These are phyloP conservation scores for Yarrowia sp. DNA, from an alignment of 805 yeast species.

Conservation along the genomic window DNA sequence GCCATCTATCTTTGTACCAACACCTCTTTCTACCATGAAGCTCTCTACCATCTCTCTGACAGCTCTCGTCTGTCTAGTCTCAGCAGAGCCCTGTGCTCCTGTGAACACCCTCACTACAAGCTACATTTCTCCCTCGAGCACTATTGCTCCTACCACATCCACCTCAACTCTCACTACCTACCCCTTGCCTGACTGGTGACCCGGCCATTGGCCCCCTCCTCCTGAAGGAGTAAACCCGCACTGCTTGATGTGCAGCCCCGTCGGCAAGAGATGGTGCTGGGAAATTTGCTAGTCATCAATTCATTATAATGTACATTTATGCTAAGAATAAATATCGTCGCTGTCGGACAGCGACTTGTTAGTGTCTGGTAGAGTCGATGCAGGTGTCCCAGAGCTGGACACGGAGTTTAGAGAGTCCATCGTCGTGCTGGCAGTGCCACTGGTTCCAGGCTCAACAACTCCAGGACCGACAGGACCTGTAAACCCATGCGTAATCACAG, in stretches of 20 bases:
- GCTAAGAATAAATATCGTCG: constrained; percentile 38
- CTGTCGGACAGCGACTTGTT: constrained; percentile 36
- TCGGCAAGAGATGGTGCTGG: too few relatives aligned
- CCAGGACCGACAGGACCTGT: constrained; percentile 8
- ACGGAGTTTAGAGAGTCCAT: neutral
- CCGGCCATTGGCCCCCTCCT: too few relatives aligned
- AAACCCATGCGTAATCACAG: constrained; percentile 18
- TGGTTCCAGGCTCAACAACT: neutral
- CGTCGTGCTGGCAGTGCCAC: constrained; percentile 7
- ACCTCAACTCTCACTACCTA: too few relatives aligned
- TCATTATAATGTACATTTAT: constrained; percentile 26
- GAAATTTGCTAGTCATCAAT: neutral
- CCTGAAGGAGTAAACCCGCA: too few relatives aligned
- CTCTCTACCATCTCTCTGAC: neutral
- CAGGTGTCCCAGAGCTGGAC: constrained; percentile 39
- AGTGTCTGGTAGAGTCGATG: constrained; percentile 17
- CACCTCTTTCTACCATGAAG: neutral
- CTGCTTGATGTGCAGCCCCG: too few relatives aligned
- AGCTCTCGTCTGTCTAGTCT: neutral
- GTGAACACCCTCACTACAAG: too few relatives aligned
- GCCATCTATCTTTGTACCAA: too few relatives aligned
- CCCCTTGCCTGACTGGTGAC: too few relatives aligned
- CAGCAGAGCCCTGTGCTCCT: too few relatives aligned
- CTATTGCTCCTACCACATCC: too few relatives aligned
- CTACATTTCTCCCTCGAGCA: too few relatives aligned